Base-by-base conservation (phyloP, 495 filamentous ascomycete genomes). In the Haplographium delicatum region DNA sequence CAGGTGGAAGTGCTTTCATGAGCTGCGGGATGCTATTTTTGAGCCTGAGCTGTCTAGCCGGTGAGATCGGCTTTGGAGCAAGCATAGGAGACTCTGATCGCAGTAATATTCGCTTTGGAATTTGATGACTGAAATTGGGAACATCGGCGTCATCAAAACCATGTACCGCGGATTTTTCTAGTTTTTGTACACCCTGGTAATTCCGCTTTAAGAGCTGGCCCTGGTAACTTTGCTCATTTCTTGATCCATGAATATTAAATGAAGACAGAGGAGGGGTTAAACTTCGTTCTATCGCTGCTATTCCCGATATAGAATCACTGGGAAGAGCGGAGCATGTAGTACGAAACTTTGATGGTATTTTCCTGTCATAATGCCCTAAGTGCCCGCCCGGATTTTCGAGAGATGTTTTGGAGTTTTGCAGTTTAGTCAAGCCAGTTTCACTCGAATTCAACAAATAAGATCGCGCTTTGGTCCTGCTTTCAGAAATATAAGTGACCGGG, bases 1-100 rank as follows among this genome's bases (percentile, higher is more conserved):
- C 28, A 18, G 69, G 61, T n/a, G 72, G 73, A 23, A 75, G 53
- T 24, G 70, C 65, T 51, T 76, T 75, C 71, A 77, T 74, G 31
- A 77, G 59, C 50, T 69, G 67, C 35, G 74, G 71, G 22, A 75
- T 62, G 49, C 73, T 76, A 51, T 72, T 71, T 53, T 73, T 73
- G 43, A 74, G 59, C 47, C 64, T 69, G 33, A 75, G 62, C 54
- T 70, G 63, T 27, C 67, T 63, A 37, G 60, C 67, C 25, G 74
- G 68, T 9, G 71, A 75, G 10, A 73, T 72, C 9, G 72, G 72
- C 33, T 69, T 65, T 13, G 70, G 71, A 26, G 69, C 65, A 4
- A 74, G 52, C 38, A 74, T 65, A 15, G 65, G 62, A 13, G 53
- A 48, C 2, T 44, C 43, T 18, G 50, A 52, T n/a, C 46, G 41